Percentiles rank a stretch among this genome's conserved stretches.
These are phyloP conservation scores for Pestalotiopsis fici DNA, from an alignment of 2,329 filamentous ascomycete species.

Conservation along the genomic window DNA sequence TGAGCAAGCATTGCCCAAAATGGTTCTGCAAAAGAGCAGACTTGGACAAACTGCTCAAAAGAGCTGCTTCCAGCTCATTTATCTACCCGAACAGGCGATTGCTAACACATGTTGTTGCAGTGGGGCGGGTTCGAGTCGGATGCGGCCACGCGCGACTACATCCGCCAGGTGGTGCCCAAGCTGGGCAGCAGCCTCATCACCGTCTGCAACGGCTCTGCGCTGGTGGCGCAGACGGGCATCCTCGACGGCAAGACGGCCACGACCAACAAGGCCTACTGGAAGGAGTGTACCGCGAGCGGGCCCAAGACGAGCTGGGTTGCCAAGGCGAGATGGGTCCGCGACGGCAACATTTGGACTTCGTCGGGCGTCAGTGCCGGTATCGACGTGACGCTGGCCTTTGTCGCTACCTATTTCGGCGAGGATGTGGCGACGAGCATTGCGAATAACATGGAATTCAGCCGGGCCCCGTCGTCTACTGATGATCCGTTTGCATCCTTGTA, in stretches of 20 bases:
- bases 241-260: conserved; percentile 60
- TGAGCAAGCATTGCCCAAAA: no score
- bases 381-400: conserved; percentile 4
- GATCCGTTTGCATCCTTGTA: neutral
- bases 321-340: conserved; percentile 59
- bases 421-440: neutral
- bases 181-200: conserved; percentile 55
- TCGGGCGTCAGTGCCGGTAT: conserved; percentile 48
- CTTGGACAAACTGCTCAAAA: no score
- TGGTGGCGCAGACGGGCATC: conserved; percentile 56
- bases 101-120: no score
- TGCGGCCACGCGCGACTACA: conserved; percentile 37
- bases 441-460: conserved; percentile 1
- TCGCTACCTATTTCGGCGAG: neutral
- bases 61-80: no score
- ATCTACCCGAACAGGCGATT: no score
- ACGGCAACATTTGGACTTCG: conserved; percentile 63
- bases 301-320: conserved; percentile 54
- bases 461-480: neutral
- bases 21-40: no score
- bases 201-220: conserved; percentile 60
- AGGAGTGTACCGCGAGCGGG: conserved; percentile 39
- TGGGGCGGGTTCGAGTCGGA: conserved; percentile 28
- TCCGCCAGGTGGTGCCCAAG: conserved; percentile 39
- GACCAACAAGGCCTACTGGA: conserved; percentile 58